Evolutionary conservation across 2,329 filamentous ascomycete species (phyloP), one percentile per base, ranked within the genome.

Genomic region (Colletotrichum sp.): DNA sequence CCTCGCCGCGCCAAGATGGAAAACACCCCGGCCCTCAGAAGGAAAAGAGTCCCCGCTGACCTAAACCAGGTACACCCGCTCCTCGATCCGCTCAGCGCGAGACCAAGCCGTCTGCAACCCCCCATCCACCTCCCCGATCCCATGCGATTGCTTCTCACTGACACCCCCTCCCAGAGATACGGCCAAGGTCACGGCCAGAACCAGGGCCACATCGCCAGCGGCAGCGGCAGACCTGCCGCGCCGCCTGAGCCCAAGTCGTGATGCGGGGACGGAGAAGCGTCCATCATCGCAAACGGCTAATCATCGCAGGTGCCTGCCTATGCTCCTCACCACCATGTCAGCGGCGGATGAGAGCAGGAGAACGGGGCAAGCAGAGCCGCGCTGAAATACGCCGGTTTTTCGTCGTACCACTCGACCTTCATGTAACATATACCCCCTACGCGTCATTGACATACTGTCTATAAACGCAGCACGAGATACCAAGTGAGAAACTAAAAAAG

Each of bases 11-110:
- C 22, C 61, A 52, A 52, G 43, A 13, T 52, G n/a, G 6, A 22
- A 15, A 52, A 8, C n/a, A 15, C 22, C 36, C 22, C 8, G 9
- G 22, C 18, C n/a, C n/a, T 52, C 43, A 13, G 12, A 52, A 52
- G 6, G 12, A 52, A 52, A 22, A 9, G 36, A 22, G 34, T 8
- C n/a, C 8, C 10, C 48, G 36, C 55, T 72, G 25, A 74, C 48
- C 16, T 58, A 28, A 36, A 43, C 30, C 64, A 87, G 85, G 25
- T 86, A 86, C 61, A 86, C 85, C n/a, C 82, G 84, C 27, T 86
- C 85, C 10, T 86, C 85, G 3, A 87, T 87, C 56, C 82, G 82
- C 71, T 80, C 82, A 9, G 85, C 86, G 18, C 81, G 84, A 58
- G 81, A 80, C 69, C 81, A 86, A 77, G 78, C 81, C 28, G 82